A percentile compares a stretch with the other conserved stretches of the same genome.
Evolutionary conservation across 805 yeast species (phyloP).

Genomic region (Cyberlindnera galapagoensis): DNA sequence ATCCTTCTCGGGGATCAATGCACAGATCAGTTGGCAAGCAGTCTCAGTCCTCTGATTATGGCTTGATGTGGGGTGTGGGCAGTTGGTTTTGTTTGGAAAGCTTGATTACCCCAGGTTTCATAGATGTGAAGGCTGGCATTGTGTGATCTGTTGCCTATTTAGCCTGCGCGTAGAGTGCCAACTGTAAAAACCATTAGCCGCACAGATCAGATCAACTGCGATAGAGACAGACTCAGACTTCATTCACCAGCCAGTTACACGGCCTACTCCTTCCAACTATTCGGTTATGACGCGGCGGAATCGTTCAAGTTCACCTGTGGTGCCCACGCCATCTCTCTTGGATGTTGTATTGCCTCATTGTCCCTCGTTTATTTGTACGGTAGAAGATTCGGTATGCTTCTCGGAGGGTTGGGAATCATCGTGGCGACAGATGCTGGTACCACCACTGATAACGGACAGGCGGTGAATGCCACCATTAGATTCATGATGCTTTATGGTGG

Average conservation of each 20-base stretch:
- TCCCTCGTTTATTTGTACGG: conserved; percentile 24
- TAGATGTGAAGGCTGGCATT: no score
- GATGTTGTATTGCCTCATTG: conserved; percentile 26
- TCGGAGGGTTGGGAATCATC: conserved; percentile 22
- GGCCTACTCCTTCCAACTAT: conserved; percentile 40
- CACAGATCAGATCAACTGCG: no score
- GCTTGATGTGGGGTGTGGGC: no score
- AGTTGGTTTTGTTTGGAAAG: no score
- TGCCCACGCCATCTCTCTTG: conserved; percentile 25
- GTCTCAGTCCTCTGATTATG: no score
- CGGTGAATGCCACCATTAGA: conserved; percentile 19
- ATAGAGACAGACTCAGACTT: no score
- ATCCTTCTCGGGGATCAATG: conserved; percentile 24
- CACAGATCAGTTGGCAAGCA: no score
- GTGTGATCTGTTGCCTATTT: no score
- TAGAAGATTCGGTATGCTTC: conserved; percentile 22
- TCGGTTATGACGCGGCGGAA: conserved; percentile 36
- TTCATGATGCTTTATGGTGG: conserved; percentile 24
- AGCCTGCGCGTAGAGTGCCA: no score
- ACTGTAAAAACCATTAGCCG: no score
- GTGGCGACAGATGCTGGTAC: conserved; percentile 20
- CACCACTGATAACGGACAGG: conserved; percentile 5
- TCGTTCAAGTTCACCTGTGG: conserved; percentile 32
- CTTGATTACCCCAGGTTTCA: no score
- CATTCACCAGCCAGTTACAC: conserved; percentile 36